Percentiles rank a stretch among this genome's conserved stretches.
phyloP scores from a whole-genome alignment of 2,329 filamentous ascomycete species.

The Eurotiales sp. region DNA sequence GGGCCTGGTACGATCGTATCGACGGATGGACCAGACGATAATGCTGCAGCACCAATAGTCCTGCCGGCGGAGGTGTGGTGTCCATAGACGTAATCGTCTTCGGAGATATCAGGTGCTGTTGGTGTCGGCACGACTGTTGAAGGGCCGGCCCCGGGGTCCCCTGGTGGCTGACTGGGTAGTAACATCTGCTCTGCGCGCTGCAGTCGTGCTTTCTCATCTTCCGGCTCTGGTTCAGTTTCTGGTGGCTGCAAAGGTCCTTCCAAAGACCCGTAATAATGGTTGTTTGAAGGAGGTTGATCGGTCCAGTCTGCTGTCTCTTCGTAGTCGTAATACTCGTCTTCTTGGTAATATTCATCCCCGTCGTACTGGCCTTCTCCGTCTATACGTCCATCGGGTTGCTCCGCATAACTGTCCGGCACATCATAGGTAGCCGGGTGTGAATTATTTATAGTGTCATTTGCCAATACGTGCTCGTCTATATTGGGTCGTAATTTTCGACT shows the following conservation, averaged over 20 bases:
- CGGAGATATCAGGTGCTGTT: conserved; percentile 42
- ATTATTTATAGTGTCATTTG: conserved; percentile 18
- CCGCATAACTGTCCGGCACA: neutral
- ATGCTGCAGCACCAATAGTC: conserved; percentile 38
- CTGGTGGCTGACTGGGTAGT: conserved; percentile 74
- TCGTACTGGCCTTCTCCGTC: conserved; percentile 28
- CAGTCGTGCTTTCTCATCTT: conserved; percentile 79
- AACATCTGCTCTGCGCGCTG: conserved; percentile 73
- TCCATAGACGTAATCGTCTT: conserved; percentile 44
- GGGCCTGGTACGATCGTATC: conserved; percentile 30
- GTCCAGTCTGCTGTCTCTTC: conserved; percentile 18
- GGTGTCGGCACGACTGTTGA: conserved; percentile 41
- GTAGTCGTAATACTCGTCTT: conserved; percentile 24
- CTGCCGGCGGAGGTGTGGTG: neutral
- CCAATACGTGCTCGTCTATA: conserved; percentile 29
- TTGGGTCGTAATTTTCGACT: conserved; percentile 49
- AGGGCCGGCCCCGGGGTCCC: conserved; percentile 41
- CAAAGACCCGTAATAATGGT: conserved; percentile 22
- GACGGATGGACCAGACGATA: conserved; percentile 24
- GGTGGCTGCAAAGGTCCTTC: conserved; percentile 35
- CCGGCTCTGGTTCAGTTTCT: conserved; percentile 57
- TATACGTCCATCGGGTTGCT: neutral
- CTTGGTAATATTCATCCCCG: conserved; percentile 23
- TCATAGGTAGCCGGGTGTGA: conserved; percentile 26
- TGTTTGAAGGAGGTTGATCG: conserved; percentile 27